Evolutionary conservation across 73 alveolate genomes (phyloP), one percentile per base, ranked within the genome.

Genomic region (Effrenium voratum): DNA sequence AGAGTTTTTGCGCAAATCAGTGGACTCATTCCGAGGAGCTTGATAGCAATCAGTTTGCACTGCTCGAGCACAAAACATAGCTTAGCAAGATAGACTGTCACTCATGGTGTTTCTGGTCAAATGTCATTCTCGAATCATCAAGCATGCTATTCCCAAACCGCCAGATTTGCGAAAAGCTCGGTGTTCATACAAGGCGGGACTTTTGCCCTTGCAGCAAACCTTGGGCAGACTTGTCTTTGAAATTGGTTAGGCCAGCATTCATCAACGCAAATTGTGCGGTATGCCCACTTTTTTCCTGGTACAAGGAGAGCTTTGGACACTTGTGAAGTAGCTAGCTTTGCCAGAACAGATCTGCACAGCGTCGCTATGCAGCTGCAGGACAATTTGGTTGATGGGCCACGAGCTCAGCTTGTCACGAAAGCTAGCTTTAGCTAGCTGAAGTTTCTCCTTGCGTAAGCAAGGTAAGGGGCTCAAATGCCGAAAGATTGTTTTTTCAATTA

Each of bases 251-350:
- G 88, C 98, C 91, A 36, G 91, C 91, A 16, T 91, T 91, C 68
- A 91, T 91, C 80, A 91, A 44, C 49, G 72, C 98, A 1, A 80
- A 50, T 5, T 91, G 98, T 16, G 98, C 98, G 2, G 80, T 91
- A 4, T 91, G 98, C 66, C 98, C 98, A 66, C 83, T 91, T 47
- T 91, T 91, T 63, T 91, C 98, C 19, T 91, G 98, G 98, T 91
- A 91, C 98, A 91, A 91, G 91, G 98, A 91, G 73, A 47, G 43
- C 43, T 28, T 19, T 28, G 77, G 22, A 5, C 22, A 10, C 12
- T n/a, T 19, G 32, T 13, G 1, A 19, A 15, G 26, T 2, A 15
- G 47, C 85, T n/a, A 19, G 3, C 43, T 30, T 68, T 30, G 81
- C 81, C 81, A 30, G 81, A 68, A 19, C 16, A 30, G 72, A 57